Percentiles rank a stretch among this genome's conserved stretches.
These are phyloP conservation scores for Friedmanniomyces endolithicus DNA, from an alignment of 495 filamentous ascomycete species.

Conservation along the genomic window DNA sequence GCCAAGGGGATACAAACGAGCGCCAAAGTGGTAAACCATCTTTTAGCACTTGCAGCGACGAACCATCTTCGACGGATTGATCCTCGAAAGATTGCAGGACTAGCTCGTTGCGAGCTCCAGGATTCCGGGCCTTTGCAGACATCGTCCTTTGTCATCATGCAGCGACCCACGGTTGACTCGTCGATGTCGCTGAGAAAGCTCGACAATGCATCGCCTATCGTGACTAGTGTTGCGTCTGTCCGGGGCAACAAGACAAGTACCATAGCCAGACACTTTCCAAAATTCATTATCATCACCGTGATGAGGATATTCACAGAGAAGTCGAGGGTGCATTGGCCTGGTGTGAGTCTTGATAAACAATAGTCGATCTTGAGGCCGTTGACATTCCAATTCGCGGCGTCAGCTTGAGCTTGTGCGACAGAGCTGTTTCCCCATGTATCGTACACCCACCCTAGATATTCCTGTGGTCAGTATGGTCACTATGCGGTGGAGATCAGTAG, in stretches of 20 bases:
- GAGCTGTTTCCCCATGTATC: not conserved
- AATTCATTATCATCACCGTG: not conserved
- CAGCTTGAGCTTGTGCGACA: not conserved
- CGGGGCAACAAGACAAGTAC: not conserved
- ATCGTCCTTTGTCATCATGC: constrained; percentile 6
- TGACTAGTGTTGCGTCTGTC: constrained; percentile 13
- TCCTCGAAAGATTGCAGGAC: not conserved
- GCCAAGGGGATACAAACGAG: not conserved
- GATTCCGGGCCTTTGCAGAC: not conserved
- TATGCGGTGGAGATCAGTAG: no score
- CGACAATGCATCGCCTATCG: constrained; percentile 41
- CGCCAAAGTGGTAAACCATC: not conserved
- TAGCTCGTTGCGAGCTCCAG: no score
- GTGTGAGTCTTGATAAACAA: not conserved
- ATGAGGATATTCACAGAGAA: not conserved
- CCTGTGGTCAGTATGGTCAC: no score
- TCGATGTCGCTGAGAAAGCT: constrained; percentile 33
- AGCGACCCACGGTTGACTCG: not conserved
- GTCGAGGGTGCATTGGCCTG: not conserved
- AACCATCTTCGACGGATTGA: constrained; percentile 3
- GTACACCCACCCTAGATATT: not conserved
- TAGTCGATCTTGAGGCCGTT: not conserved
- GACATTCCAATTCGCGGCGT: not conserved
- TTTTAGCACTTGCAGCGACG: not conserved
- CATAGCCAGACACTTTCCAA: not conserved